Conservation (phyloP, 1,284 basidiomycete genomes). For the Phellinidium pouzarii region DNA sequence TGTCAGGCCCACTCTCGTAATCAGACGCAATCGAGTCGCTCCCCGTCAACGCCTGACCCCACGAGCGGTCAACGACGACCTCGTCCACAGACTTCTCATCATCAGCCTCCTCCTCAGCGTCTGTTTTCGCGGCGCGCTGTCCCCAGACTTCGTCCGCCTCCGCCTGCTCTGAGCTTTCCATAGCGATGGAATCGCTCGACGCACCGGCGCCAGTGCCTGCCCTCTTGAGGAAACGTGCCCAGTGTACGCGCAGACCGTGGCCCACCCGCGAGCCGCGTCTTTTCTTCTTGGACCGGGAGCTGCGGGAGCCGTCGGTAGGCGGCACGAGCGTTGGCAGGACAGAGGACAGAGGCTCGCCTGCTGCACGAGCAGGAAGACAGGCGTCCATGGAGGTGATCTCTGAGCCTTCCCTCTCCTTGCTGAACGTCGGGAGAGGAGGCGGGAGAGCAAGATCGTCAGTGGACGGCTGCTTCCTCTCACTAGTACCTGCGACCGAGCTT, state of each 20-base stretch:
- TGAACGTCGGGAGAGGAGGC: constrained; percentile 5
- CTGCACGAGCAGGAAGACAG: background rate
- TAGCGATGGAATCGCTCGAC: constrained; percentile 8
- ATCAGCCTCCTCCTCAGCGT: constrained; percentile 26
- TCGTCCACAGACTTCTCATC: constrained; percentile 45
- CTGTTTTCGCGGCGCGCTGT: constrained; percentile 22
- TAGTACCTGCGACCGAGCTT: background rate
- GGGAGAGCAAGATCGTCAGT: background rate
- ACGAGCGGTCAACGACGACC: constrained; percentile 65
- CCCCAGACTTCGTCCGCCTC: constrained; percentile 4
- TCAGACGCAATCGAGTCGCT: constrained; percentile 47
- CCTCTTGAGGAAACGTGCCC: constrained; percentile 13
- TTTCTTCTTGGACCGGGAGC: constrained; percentile 2
- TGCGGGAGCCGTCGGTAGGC: background rate
- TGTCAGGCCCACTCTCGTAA: constrained; percentile 35
- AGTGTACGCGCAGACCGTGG: constrained; percentile 14
- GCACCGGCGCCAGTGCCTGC: constrained; percentile 7
- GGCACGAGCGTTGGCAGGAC: background rate
- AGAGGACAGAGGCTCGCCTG: background rate
- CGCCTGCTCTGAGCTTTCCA: constrained; percentile 5
- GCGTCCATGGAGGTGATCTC: constrained; percentile 1
- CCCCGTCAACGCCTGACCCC: constrained; percentile 44
- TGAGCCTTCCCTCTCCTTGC: background rate
- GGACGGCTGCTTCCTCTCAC: background rate
- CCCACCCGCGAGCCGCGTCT: constrained; percentile 10